Base-by-base conservation (phyloP, 2,329 filamentous ascomycete species). In the Didymella glomerata region DNA sequence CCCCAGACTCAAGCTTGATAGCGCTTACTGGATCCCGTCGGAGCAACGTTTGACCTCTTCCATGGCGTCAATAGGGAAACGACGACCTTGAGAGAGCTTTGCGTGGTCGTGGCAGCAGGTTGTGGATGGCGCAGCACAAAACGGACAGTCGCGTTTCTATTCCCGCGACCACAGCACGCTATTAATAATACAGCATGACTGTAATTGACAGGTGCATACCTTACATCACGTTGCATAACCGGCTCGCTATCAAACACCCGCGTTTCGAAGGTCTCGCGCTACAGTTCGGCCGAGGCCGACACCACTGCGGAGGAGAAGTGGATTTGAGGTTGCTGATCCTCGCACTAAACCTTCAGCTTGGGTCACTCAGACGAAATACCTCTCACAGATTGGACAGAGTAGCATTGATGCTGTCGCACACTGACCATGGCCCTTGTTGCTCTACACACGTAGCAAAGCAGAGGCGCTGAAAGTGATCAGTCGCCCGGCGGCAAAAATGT, bases 291-390 rank as follows among this genome's bases (percentile, higher is more conserved):
- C 48, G 54, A 57, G 42, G 32, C 8, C 4, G 42, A 42, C 42
- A 48, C 25, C 16, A 13, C 20, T 30, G 32, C 25, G 20, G 44
- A 42, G 48, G 27, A 32, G 13, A 42, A 42, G 42, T 52, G 48
- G 42, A 30, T 36, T 42, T n/a, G 20, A 9, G 20, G 48, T 48
- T 44, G 48, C 54, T 57, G 28, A 57, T 57, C 42, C 4, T 27
- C 30, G 25, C 34, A 42, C 48, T 47, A 57, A 18, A 4, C 18
- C 16, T 18, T 11, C 16, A 24, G 28, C 28, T 27, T 25, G 24
- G 48, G 44, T 44, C 44, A 44, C 28, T 38, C 27, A 16, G 24
- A 24, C 27, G 36, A 22, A 42, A 52, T 42, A 6, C 22, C 22
- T 22, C 24, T 13, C 10, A 10, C 6, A 52, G 48, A 57, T 48